A percentile compares a stretch with the other conserved stretches of the same genome.
Evolutionary conservation across 805 yeast species (phyloP).

Genomic region (Komagataella ulmi): DNA sequence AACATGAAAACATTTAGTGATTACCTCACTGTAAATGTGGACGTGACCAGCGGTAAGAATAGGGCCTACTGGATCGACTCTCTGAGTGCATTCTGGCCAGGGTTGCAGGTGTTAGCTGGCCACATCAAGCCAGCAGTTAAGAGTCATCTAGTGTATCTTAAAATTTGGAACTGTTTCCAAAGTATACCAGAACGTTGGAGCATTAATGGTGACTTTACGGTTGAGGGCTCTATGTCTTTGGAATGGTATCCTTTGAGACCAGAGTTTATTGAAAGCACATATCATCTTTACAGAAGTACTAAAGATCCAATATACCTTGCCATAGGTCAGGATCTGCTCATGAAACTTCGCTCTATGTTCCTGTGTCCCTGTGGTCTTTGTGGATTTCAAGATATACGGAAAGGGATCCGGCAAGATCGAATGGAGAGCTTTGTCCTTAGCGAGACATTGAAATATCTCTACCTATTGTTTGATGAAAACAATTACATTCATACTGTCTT

Average conservation of each 20-base stretch:
- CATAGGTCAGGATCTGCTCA: constrained; percentile 55
- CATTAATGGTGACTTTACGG: constrained; percentile 15
- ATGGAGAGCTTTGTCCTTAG: constrained; percentile 89
- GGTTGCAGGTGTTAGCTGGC: constrained; percentile 70
- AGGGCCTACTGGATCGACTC: constrained; percentile 71
- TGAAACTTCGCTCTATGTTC: constrained; percentile 38
- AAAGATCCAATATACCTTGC: constrained; percentile 72
- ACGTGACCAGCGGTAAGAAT: constrained; percentile 34
- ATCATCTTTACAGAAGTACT: constrained; percentile 72
- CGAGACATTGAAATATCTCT: constrained; percentile 78
- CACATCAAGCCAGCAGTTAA: constrained; percentile 51
- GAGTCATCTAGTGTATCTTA: constrained; percentile 49
- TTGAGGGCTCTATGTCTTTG: constrained; percentile 30
- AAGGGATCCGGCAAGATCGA: constrained; percentile 54
- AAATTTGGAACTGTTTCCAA: constrained; percentile 70
- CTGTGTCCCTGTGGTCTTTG: constrained; percentile 67
- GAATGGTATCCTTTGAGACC: constrained; percentile 95
- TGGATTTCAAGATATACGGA: constrained; percentile 57
- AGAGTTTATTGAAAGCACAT: constrained; percentile 83
- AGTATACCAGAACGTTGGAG: constrained; percentile 88
- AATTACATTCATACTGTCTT: constrained; percentile 31
- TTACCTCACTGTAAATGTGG: constrained; percentile 45
- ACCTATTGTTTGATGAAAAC: constrained; percentile 59
- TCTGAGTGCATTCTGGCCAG: constrained; percentile 81
- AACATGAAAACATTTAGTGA: constrained; percentile 28